Evolutionary conservation across 2,329 filamentous ascomycete species (phyloP).

Genomic region (Magnaporthiopsis incrustans): DNA sequence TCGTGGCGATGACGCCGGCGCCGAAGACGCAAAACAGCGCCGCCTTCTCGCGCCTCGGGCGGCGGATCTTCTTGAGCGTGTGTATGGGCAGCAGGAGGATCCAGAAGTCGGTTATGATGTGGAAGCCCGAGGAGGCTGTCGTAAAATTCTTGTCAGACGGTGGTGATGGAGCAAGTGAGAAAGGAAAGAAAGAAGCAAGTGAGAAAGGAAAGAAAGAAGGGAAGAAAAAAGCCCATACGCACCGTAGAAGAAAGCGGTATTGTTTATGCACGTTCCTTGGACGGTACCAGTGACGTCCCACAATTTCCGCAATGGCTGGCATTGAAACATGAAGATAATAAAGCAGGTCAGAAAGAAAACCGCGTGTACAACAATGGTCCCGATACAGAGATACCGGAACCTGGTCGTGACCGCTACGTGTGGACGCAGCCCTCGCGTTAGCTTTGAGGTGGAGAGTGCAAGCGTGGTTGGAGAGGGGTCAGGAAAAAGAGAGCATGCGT

Average conservation of each 20-base stretch:
- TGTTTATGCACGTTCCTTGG: slow-evolving; percentile 30
- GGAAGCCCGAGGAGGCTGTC: slow-evolving; percentile 17
- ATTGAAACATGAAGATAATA: slow-evolving; percentile 30
- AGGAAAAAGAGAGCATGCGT: slow-evolving; percentile 9
- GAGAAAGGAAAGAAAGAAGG: no score
- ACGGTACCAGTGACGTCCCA: slow-evolving; percentile 29
- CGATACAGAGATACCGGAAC: slow-evolving; percentile 23
- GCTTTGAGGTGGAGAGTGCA: neutral
- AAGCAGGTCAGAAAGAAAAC: slow-evolving; percentile 33
- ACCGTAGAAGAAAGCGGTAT: slow-evolving; percentile 34
- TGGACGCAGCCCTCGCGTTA: neutral
- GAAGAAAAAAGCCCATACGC: slow-evolving; percentile 9
- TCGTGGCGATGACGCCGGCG: slow-evolving; percentile 27
- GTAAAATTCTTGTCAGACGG: neutral
- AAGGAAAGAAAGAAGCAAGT: no score
- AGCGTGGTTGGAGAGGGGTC: neutral
- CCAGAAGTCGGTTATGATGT: slow-evolving; percentile 38
- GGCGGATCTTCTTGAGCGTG: slow-evolving; percentile 35
- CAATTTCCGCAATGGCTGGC: slow-evolving; percentile 30
- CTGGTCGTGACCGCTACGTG: slow-evolving; percentile 13
- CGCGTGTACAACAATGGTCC: slow-evolving; percentile 29
- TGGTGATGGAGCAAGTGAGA: no score
- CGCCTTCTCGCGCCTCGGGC: slow-evolving; percentile 39
- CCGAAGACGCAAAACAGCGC: slow-evolving; percentile 39
- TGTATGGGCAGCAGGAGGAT: slow-evolving; percentile 36